These are phyloP conservation scores for Penicillium parvum DNA, from an alignment of 495 filamentous ascomycete genomes.

Conservation along the genomic window DNA sequence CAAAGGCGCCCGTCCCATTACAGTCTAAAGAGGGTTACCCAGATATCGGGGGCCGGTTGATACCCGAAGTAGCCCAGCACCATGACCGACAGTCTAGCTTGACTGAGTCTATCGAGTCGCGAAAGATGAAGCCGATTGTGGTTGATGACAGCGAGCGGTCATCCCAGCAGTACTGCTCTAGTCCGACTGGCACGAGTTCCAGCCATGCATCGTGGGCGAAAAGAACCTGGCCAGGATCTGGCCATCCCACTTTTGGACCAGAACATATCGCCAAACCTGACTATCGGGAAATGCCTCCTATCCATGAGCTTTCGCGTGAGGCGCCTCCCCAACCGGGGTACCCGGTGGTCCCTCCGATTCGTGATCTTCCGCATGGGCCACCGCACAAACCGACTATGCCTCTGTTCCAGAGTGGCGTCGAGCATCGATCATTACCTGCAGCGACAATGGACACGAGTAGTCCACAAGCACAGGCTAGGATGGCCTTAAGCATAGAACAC, in stretches of 20 bases:
- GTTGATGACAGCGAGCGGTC: conserved; percentile 42
- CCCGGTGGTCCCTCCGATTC: conserved; percentile 40
- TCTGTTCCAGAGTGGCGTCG: conserved; percentile 33
- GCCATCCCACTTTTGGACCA: conserved; percentile 33
- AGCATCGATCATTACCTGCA: conserved; percentile 33
- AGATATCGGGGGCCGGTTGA: conserved; percentile 40
- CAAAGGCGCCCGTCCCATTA: conserved; percentile 66
- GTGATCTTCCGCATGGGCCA: conserved; percentile 35
- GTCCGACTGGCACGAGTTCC: conserved; percentile 32
- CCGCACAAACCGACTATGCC: conserved; percentile 37
- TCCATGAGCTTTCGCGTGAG: conserved; percentile 43
- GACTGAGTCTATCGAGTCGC: conserved; percentile 33
- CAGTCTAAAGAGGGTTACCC: conserved; percentile 79
- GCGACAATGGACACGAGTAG: conserved; percentile 37
- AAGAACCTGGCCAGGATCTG: conserved; percentile 30
- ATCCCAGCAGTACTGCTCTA: conserved; percentile 34
- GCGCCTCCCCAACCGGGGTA: conserved; percentile 38
- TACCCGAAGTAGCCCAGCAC: conserved; percentile 49
- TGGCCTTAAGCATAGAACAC: conserved; percentile 45
- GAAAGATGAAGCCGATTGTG: conserved; percentile 41
- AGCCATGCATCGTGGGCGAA: conserved; percentile 40
- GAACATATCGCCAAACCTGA: conserved; percentile 38
- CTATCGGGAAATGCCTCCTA: conserved; percentile 40
- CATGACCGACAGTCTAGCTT: conserved; percentile 37
- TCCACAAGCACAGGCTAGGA: conserved; percentile 42